Evolutionary conservation across 106 monocot species (phyloP).

Genomic region (Posidonia australis): DNA sequence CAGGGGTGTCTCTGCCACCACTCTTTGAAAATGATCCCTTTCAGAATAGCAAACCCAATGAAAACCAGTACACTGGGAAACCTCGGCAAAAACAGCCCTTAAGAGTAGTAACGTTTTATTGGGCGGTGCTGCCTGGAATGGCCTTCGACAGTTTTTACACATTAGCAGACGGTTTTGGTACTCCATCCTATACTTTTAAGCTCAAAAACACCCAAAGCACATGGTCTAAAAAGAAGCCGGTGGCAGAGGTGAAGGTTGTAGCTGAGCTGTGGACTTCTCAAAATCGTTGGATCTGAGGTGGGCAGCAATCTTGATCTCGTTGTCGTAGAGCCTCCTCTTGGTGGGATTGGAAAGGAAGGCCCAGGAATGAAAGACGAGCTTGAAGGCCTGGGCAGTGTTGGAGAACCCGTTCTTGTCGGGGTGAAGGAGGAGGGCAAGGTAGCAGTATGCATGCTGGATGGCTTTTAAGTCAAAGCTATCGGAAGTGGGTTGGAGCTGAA

Average conservation of each 20-base stretch:
- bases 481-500: slow-evolving; percentile 26
- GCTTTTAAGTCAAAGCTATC: slow-evolving; percentile 5
- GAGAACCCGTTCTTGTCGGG: slow-evolving; percentile 3
- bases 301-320: slow-evolving; percentile 6
- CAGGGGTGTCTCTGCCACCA: background rate
- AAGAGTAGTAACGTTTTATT: slow-evolving; percentile 63
- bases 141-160: slow-evolving; percentile 37
- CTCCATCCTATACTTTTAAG: slow-evolving; percentile 40
- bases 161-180: slow-evolving; percentile 22
- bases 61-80: slow-evolving; percentile 24
- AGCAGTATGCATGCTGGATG: slow-evolving; percentile 18
- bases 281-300: slow-evolving; percentile 2
- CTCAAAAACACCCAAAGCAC: slow-evolving; percentile 43
- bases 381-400: slow-evolving; percentile 14
- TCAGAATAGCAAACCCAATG: slow-evolving; percentile 6
- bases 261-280: background rate
- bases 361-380: slow-evolving; percentile 17
- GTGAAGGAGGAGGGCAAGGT: slow-evolving; percentile 40
- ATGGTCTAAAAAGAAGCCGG: slow-evolving; percentile 50
- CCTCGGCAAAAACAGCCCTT: slow-evolving; percentile 66
- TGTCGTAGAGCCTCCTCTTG: background rate
- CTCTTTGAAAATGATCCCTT: slow-evolving; percentile 4
- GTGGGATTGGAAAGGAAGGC: slow-evolving; percentile 2
- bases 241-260: background rate
- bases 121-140: slow-evolving; percentile 35